Percentiles rank a stretch among this genome's conserved stretches.
Evolutionary conservation across 768 basidiomycete species (phyloP).

Genomic region (Boletus rex-veris): DNA sequence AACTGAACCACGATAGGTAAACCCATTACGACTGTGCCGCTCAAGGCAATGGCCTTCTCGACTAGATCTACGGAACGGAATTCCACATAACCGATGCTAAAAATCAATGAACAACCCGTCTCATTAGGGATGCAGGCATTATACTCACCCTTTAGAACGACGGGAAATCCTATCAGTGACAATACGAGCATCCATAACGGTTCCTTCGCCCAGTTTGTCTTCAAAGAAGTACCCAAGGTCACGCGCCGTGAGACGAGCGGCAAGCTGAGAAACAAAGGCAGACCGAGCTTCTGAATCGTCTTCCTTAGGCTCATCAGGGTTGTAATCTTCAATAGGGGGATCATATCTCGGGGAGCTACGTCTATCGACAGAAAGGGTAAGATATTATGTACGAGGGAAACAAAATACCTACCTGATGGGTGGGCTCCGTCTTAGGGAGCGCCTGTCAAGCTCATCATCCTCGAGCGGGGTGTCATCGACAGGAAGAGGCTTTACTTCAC

Average conservation of each 20-base stretch:
- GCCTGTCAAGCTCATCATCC: constrained; percentile 31
- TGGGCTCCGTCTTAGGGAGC: constrained; percentile 35
- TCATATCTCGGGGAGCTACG: constrained; percentile 74
- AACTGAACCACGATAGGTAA: constrained; percentile 95
- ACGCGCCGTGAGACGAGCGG: constrained; percentile 92
- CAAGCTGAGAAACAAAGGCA: constrained; percentile 97
- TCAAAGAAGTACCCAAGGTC: constrained; percentile 99
- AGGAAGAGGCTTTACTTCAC: constrained; percentile 38
- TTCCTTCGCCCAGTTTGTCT: constrained; percentile 89
- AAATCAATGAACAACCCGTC: constrained; percentile 4
- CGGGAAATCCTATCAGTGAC: constrained; percentile 94
- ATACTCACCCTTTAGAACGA: constrained; percentile 90
- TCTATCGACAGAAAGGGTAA: constrained; percentile 34
- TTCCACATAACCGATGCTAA: constrained; percentile 96
- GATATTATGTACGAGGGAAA: constrained; percentile 6
- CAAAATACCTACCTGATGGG: constrained; percentile 43
- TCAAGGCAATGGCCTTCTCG: constrained; percentile 82
- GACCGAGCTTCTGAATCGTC: constrained; percentile 98
- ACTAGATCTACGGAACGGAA: constrained; percentile 89
- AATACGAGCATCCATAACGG: constrained; percentile 93
- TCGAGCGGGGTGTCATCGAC: constrained; percentile 40
- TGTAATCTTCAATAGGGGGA: constrained; percentile 62
- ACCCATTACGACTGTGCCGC: constrained; percentile 97
- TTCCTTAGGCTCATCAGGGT: constrained; percentile 86
- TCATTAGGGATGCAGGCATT: neutral